A percentile compares a stretch with the other conserved stretches of the same genome.
These are phyloP conservation scores for Discostella stelligera DNA, from an alignment of 352 stramenopile species.

Conservation along the genomic window DNA sequence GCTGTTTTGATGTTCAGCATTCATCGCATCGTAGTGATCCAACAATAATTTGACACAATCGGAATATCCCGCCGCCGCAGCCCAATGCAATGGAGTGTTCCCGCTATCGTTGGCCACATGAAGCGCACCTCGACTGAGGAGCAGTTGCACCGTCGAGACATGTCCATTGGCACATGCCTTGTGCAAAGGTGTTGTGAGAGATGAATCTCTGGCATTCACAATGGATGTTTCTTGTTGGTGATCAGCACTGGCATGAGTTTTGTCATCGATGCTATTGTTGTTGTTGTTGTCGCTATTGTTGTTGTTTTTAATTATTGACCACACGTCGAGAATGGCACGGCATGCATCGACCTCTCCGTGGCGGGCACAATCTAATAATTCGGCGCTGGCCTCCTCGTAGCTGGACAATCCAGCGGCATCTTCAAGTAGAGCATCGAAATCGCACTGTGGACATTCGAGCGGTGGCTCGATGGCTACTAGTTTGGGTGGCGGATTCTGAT, in stretches of 20 bases:
- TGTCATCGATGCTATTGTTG: neutral
- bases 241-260: neutral
- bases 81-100: slow-evolving; percentile 84
- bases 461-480: slow-evolving; percentile 23
- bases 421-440: slow-evolving; percentile 54
- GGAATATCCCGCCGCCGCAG: slow-evolving; percentile 66
- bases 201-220: slow-evolving; percentile 29
- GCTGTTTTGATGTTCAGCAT: neutral
- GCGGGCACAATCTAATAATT: slow-evolving; percentile 80
- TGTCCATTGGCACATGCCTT: slow-evolving; percentile 79
- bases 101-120: slow-evolving; percentile 53
- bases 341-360: slow-evolving; percentile 81
- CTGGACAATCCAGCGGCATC: slow-evolving; percentile 44
- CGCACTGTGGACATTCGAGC: slow-evolving; percentile 49
- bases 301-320: slow-evolving; percentile 1
- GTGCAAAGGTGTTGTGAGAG: slow-evolving; percentile 74
- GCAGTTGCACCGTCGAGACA: slow-evolving; percentile 45
- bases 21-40: slow-evolving; percentile 39
- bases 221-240: slow-evolving; percentile 6
- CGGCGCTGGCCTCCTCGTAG: slow-evolving; percentile 53
- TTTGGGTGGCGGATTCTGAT: slow-evolving; percentile 3
- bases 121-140: slow-evolving; percentile 48
- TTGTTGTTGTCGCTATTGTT: slow-evolving; percentile 20
- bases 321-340: slow-evolving; percentile 57
- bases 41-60: slow-evolving; percentile 68